Evolutionary conservation across 1,139 yeast genomes (phyloP), one percentile per base, ranked within the genome.

Genomic region (Yamadazyma oceani): DNA sequence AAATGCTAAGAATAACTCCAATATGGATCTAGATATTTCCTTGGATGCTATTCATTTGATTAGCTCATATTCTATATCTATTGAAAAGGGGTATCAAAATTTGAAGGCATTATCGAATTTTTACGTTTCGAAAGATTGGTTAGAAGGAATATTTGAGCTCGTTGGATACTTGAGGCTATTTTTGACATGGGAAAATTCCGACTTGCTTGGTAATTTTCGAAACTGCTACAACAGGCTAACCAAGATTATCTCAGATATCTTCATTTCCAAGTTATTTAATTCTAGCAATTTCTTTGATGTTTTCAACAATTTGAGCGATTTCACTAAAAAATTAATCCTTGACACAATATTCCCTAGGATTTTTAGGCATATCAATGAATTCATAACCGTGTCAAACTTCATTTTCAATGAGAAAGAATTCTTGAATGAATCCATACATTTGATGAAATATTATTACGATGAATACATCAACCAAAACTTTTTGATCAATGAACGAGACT

Each of bases 141-240:
- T 69, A 2, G 75, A 70, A 40, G 71, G 75, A 1, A 48, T 61
- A 0, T 62, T 67, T 46, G 75, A 69, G 40, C 46, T 69, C 15
- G 44, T 69, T 19, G 73, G 69, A 0, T 62, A 67, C 36, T 46
- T 70, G 10, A 55, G 56, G 27, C 41, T 67, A 13, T 51, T 64
- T 2, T 36, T 57, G 5, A 49, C 50, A 9, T 64, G 70, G 68
- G 50, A 52, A 28, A 41, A 40, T n/a, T 35, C 45, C 11, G 58
- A 56, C 4, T 40, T 57, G 4, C 36, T 36, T 4, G 33, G 38
- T 5, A 53, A 51, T 26, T 60, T 68, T 41, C 38, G 43, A 21
- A 34, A 40, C 2, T 55, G 64, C 11, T 58, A 53, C 34, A 51
- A 56, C 1, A 56, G 55, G 27, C 48, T 68, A 15, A 39, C 53